Percentiles rank a stretch among this genome's conserved stretches.
phyloP scores from a whole-genome alignment of 2,329 filamentous ascomycete species.

The Phialocephala subalpina region DNA sequence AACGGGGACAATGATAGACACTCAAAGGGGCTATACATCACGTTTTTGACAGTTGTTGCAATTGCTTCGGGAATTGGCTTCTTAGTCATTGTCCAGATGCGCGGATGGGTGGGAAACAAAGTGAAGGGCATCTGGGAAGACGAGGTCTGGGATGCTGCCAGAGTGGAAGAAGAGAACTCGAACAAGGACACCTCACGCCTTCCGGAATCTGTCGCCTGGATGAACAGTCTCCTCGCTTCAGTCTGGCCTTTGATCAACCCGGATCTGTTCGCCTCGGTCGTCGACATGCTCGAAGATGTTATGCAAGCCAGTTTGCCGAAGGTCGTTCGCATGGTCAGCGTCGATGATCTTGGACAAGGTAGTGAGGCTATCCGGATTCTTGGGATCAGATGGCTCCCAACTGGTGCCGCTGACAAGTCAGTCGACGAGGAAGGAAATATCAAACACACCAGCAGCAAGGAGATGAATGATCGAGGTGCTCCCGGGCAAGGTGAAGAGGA shows the following conservation, averaged over 20 bases:
- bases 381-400: constrained; percentile 76
- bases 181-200: constrained; percentile 39
- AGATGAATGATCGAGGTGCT: constrained; percentile 59
- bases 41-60: constrained; percentile 16
- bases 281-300: constrained; percentile 78
- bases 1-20: background rate
- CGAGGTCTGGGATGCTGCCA: constrained; percentile 72
- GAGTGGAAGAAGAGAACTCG: constrained; percentile 55
- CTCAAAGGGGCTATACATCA: constrained; percentile 19
- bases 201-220: constrained; percentile 67
- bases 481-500: constrained; percentile 45
- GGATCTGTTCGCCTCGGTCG: constrained; percentile 73
- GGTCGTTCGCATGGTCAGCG: constrained; percentile 75
- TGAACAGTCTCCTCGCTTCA: constrained; percentile 72
- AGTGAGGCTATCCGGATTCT: constrained; percentile 75
- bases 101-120: constrained; percentile 68
- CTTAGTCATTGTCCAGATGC: constrained; percentile 55
- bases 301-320: constrained; percentile 80
- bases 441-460: constrained; percentile 46
- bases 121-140: constrained; percentile 71
- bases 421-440: constrained; percentile 67
- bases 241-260: constrained; percentile 81
- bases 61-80: constrained; percentile 25
- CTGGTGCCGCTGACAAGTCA: constrained; percentile 70
- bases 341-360: constrained; percentile 79